Evolutionary conservation across 495 filamentous ascomycete genomes (phyloP).

Genomic region (Pseudoneurospora amorphoporcata): DNA sequence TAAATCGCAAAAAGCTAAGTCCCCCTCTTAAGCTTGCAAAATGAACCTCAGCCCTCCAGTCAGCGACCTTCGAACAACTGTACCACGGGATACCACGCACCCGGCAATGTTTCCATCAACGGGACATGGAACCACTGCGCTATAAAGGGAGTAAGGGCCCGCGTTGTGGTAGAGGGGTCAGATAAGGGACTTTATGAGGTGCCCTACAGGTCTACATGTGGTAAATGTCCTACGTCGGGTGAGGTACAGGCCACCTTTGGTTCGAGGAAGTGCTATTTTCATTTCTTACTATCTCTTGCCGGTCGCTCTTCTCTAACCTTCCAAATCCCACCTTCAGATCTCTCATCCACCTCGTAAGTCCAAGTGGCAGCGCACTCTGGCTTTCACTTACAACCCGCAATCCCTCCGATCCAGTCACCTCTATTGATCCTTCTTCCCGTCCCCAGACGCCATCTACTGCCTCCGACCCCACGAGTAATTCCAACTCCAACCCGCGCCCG

Average conservation of each 20-base stretch:
- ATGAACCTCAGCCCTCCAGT: too few relatives aligned
- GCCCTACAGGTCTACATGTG: background rate
- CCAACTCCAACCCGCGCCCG: background rate
- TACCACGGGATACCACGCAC: too few relatives aligned
- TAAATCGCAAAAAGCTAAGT: too few relatives aligned
- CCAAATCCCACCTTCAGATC: background rate
- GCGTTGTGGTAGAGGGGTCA: too few relatives aligned
- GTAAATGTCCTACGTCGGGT: background rate
- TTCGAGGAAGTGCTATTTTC: background rate
- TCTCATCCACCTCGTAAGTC: background rate
- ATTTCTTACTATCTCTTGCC: background rate
- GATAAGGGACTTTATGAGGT: too few relatives aligned
- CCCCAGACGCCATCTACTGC: background rate
- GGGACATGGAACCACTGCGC: too few relatives aligned
- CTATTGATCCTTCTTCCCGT: background rate
- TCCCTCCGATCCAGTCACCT: background rate
- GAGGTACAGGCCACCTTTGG: background rate
- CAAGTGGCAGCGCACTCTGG: background rate
- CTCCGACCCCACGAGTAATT: background rate
- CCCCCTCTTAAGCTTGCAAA: too few relatives aligned
- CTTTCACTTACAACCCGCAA: background rate
- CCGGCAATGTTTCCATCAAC: too few relatives aligned
- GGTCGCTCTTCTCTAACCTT: background rate
- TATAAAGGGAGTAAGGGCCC: too few relatives aligned
- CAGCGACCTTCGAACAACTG: too few relatives aligned